A percentile compares a stretch with the other conserved stretches of the same genome.
These are phyloP conservation scores for Penicillium parvum DNA, from an alignment of 495 filamentous ascomycete species.

Conservation along the genomic window DNA sequence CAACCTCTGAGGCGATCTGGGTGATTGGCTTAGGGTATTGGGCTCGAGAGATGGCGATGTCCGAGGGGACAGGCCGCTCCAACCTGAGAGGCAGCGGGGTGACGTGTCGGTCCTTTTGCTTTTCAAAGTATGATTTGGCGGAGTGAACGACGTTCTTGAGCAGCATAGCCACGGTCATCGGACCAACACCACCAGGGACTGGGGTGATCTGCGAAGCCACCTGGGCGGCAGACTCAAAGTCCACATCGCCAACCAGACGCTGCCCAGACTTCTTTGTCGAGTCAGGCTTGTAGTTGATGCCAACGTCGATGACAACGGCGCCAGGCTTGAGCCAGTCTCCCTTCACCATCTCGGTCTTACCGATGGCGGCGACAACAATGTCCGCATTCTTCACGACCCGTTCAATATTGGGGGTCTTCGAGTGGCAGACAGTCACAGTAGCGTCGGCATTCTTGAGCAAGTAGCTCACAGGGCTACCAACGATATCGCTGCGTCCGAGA, in stretches of 20 bases:
- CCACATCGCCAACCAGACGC: conserved; percentile 92
- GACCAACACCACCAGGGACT: conserved; percentile 93
- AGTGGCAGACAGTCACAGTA: conserved; percentile 95
- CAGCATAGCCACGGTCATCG: conserved; percentile 97
- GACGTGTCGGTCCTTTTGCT: conserved; percentile 70
- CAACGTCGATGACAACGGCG: conserved; percentile 93
- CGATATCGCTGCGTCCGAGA: conserved; percentile 91
- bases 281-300: conserved; percentile 95
- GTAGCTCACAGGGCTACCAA: conserved; percentile 94
- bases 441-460: conserved; percentile 92
- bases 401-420: conserved; percentile 68
- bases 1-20: conserved; percentile 76
- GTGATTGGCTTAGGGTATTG: conserved; percentile 89
- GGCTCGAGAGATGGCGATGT: conserved; percentile 86
- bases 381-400: conserved; percentile 78
- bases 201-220: conserved; percentile 96
- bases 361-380: conserved; percentile 88
- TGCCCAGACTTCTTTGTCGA: conserved; percentile 89
- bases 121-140: conserved; percentile 74
- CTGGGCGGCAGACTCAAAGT: conserved; percentile 78
- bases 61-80: conserved; percentile 74
- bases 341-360: conserved; percentile 78
- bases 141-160: conserved; percentile 89
- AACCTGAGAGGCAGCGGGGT: conserved; percentile 75
- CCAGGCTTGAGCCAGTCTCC: conserved; percentile 95